These are phyloP conservation scores for Hypericum androsaemum DNA, from an alignment of 345 rosid species.

Conservation along the genomic window DNA sequence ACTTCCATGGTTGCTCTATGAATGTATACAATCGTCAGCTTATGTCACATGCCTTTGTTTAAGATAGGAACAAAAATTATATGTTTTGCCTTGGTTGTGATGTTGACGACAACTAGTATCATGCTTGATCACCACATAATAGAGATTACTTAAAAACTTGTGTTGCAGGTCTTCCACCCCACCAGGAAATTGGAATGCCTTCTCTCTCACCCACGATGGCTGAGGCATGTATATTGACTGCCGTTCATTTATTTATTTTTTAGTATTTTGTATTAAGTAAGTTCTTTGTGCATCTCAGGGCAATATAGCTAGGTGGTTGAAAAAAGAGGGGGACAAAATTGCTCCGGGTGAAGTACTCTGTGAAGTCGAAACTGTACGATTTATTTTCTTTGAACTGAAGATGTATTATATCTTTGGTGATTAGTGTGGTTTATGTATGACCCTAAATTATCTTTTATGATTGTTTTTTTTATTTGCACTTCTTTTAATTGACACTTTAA, in stretches of 20 bases:
- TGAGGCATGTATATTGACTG: constrained; percentile 43
- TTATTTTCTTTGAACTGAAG: constrained; percentile 4
- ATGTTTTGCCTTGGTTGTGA: too few relatives aligned
- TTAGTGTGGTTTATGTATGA: constrained; percentile 2
- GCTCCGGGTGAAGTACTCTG: constrained; percentile 92
- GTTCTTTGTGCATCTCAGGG: constrained; percentile 46
- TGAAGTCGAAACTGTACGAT: constrained; percentile 94
- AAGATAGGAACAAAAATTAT: too few relatives aligned
- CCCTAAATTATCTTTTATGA: neutral
- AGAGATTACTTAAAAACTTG: neutral
- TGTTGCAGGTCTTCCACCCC: constrained; percentile 80
- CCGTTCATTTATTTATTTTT: constrained; percentile 5
- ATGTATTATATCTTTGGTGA: neutral
- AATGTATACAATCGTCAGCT: too few relatives aligned
- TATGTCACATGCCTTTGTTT: too few relatives aligned
- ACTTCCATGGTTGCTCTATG: too few relatives aligned
- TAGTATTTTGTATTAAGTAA: constrained; percentile 13
- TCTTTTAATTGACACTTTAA: constrained; percentile 18
- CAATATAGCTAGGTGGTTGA: constrained; percentile 92
- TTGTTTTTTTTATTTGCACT: constrained; percentile 5
- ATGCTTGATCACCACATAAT: too few relatives aligned
- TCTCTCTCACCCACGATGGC: constrained; percentile 98
- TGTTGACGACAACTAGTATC: too few relatives aligned
- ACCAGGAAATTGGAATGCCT: constrained; percentile 99
- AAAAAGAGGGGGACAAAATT: constrained; percentile 91